Conservation (phyloP, 164 flowering plant genomes). For the Piper longum region DNA sequence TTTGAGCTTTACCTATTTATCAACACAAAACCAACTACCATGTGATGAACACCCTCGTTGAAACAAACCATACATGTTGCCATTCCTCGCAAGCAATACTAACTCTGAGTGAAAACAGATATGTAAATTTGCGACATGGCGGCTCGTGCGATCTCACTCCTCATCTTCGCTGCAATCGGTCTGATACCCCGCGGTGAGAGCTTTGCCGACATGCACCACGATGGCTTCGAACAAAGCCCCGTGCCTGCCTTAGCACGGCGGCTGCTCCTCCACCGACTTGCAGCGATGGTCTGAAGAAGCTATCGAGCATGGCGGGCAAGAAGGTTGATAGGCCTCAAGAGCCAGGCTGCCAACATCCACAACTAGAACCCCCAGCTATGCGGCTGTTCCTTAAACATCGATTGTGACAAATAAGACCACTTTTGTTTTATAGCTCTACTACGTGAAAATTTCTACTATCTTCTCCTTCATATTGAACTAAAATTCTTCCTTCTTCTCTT, state of each 20-base stretch:
- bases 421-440: neutral
- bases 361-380: neutral
- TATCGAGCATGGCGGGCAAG: neutral
- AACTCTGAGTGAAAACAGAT: no score
- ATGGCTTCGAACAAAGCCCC: conserved; percentile 6
- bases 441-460: neutral
- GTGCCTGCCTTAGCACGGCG: conserved; percentile 11
- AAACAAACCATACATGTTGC: no score
- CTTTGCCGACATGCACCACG: neutral
- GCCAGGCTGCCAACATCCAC: neutral
- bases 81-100: no score
- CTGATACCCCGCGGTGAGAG: conserved; percentile 3
- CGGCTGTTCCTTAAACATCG: neutral
- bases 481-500: no score
- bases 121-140: no score
- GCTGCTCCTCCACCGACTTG: conserved; percentile 16
- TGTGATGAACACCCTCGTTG: no score
- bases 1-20: no score
- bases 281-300: conserved; percentile 15
- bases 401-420: conserved; percentile 4
- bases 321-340: conserved; percentile 11
- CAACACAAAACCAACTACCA: no score
- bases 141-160: neutral
- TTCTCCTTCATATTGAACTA: neutral
- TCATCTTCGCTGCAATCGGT: conserved; percentile 4